A percentile compares a stretch with the other conserved stretches of the same genome.
These are phyloP conservation scores for Xylariales sp. DNA, from an alignment of 2,329 filamentous ascomycete species.

Conservation along the genomic window DNA sequence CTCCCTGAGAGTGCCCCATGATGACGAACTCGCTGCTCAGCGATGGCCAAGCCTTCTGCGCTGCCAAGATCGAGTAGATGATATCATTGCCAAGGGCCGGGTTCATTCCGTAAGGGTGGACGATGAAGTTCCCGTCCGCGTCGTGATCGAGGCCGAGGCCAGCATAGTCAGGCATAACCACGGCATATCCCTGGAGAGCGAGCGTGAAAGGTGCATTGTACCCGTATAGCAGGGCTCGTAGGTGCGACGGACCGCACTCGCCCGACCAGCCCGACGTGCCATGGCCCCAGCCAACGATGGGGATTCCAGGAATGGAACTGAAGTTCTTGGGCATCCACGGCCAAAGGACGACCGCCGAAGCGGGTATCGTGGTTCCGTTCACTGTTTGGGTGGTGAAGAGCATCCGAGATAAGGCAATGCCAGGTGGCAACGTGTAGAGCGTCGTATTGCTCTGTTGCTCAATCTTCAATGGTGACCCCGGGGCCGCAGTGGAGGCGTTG, in stretches of 20 bases:
- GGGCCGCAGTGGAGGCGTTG: neutral
- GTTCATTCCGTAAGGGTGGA: neutral
- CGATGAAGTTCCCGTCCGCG: slow-evolving; percentile 1
- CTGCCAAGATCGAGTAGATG: slow-evolving; percentile 1
- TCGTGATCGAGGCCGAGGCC: slow-evolving; percentile 4
- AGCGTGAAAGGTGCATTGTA: neutral
- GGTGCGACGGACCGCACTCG: slow-evolving; percentile 4
- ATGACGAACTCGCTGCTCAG: slow-evolving; percentile 1
- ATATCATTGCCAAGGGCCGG: slow-evolving; percentile 1
- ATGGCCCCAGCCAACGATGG: slow-evolving; percentile 8
- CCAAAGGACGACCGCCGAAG: slow-evolving; percentile 8
- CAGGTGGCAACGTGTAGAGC: slow-evolving; percentile 5
- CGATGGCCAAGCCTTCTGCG: slow-evolving; percentile 1
- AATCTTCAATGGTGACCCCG: slow-evolving; percentile 1
- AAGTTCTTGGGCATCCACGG: slow-evolving; percentile 6
- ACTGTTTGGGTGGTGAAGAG: slow-evolving; percentile 8
- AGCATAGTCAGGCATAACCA: slow-evolving; percentile 2
- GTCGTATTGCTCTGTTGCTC: slow-evolving; percentile 6
- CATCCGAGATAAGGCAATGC: slow-evolving; percentile 6
- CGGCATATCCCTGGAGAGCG: slow-evolving; percentile 2
- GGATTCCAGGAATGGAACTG: neutral
- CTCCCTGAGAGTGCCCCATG: slow-evolving; percentile 5
- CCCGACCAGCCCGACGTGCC: slow-evolving; percentile 7
- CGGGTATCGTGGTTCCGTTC: slow-evolving; percentile 8
- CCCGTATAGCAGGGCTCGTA: slow-evolving; percentile 1